Evolutionary conservation across 2,329 filamentous ascomycete genomes (phyloP).

Genomic region (Aspergillus fumigatus): DNA sequence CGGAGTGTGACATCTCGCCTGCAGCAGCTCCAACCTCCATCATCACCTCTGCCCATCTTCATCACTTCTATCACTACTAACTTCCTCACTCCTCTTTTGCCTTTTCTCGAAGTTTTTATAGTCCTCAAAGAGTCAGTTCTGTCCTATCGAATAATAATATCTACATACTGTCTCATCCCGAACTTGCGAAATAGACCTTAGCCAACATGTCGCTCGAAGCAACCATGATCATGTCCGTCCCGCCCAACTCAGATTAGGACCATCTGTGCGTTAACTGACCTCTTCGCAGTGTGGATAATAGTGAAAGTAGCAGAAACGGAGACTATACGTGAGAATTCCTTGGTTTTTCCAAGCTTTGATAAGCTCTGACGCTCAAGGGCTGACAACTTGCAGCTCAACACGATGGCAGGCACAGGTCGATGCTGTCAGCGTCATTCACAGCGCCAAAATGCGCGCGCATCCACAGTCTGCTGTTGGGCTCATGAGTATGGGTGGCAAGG

Average conservation of each 20-base stretch:
- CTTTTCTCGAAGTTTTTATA: constrained; percentile 1
- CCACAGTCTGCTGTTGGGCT: constrained; percentile 95
- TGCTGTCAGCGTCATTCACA: constrained; percentile 91
- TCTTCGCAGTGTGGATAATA: constrained; percentile 77
- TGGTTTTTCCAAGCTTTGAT: not conserved
- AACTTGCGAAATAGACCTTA: constrained; percentile 21
- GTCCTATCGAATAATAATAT: not conserved
- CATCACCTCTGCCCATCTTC: constrained; percentile 23
- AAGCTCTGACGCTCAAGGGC: constrained; percentile 8
- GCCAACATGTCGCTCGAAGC: constrained; percentile 95
- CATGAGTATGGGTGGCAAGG: constrained; percentile 98
- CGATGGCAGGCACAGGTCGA: constrained; percentile 96
- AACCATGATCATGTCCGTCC: constrained; percentile 80
- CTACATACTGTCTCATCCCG: constrained; percentile 1
- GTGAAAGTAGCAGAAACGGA: constrained; percentile 95
- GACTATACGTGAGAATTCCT: constrained; percentile 62
- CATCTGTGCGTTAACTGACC: constrained; percentile 15
- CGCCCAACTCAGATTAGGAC: constrained; percentile 7
- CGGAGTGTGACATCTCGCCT: constrained; percentile 16
- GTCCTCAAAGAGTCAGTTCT: not conserved
- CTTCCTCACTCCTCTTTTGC: constrained; percentile 7
- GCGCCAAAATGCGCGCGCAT: constrained; percentile 90
- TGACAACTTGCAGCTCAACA: constrained; percentile 63
- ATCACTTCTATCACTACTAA: constrained; percentile 6
- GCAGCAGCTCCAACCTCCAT: constrained; percentile 19